These are phyloP conservation scores for Chiua virens DNA, from an alignment of 768 basidiomycete species.

Conservation along the genomic window DNA sequence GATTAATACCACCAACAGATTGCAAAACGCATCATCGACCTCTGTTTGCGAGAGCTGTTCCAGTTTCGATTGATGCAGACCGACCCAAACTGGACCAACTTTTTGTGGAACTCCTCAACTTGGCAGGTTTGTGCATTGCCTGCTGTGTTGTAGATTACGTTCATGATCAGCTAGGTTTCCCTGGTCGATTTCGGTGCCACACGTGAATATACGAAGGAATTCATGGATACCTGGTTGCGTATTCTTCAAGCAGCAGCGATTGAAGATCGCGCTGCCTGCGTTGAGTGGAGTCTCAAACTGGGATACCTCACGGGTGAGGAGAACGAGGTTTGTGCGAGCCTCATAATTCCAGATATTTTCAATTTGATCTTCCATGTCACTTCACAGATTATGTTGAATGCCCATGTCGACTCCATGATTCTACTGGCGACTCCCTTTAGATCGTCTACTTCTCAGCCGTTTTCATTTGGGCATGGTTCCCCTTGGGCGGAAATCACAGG, in stretches of 20 bases:
- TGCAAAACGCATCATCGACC: constrained; percentile 72
- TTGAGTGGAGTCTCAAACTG: constrained; percentile 72
- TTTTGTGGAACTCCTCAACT: constrained; percentile 76
- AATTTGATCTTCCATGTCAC: background rate
- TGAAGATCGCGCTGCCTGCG: constrained; percentile 66
- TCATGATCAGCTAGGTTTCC: constrained; percentile 52
- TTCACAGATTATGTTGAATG: constrained; percentile 70
- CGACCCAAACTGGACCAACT: constrained; percentile 98
- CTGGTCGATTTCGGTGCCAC: constrained; percentile 97
- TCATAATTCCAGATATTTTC: background rate
- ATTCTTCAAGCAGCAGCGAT: constrained; percentile 80
- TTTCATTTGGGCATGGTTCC: constrained; percentile 72
- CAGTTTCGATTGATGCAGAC: constrained; percentile 95
- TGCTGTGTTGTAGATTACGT: background rate
- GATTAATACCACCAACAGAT: constrained; percentile 52
- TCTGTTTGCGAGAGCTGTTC: constrained; percentile 91
- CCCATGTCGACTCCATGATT: constrained; percentile 81
- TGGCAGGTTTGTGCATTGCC: constrained; percentile 48
- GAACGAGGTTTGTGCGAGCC: constrained; percentile 53
- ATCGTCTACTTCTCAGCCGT: constrained; percentile 59
- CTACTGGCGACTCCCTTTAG: constrained; percentile 88
- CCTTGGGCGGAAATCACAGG: constrained; percentile 71
- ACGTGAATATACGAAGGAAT: constrained; percentile 76
- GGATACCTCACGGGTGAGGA: constrained; percentile 92
- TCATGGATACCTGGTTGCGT: constrained; percentile 85